Base-by-base conservation (phyloP, 371 early-diverging fungal species). In the Rhizopus stolonifer region DNA sequence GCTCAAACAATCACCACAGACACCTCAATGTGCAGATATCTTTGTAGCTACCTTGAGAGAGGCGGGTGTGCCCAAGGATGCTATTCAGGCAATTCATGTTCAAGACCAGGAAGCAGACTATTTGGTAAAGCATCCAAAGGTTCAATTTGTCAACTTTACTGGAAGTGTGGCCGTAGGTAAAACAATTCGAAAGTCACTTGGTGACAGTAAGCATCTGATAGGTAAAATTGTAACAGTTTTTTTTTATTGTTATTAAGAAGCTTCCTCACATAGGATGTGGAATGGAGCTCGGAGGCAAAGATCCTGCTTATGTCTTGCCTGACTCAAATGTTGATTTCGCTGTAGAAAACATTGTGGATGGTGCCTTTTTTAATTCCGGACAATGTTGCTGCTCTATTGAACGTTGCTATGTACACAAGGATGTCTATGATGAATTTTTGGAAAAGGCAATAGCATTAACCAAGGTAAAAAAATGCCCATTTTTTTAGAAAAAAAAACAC, bases 221-320 rank as follows among this genome's bases (percentile, higher is more conserved):
- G 84, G 89, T 85, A 33, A 53, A n/a, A n/a, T n/a, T n/a, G n/a
- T n/a, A n/a, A n/a, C n/a, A n/a, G n/a, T n/a, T n/a, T n/a, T n/a
- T n/a, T n/a, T n/a, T n/a, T n/a, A n/a, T n/a, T n/a, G n/a, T n/a
- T n/a, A n/a, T n/a, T n/a, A n/a, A n/a, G n/a, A n/a, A n/a, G n/a
- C n/a, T n/a, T n/a, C n/a, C 5, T 4, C 1, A 9, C 1, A 31
- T n/a, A 83, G 87, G 79, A 5, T 81, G 84, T 15, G 88, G 87
- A 1, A 78, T 93, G 62, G 94, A 93, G 51, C 75, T 93, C 5
- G 94, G 94, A 14, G 94, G 94, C 11, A 92, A 91, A 59, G 91
- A 90, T 62, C 89, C 94, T 9, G 91, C 91, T 7, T 91, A 90
- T 61, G 91, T 94, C 4, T 77, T 88, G 10, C 66, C 76, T 6